Evolutionary conservation across 208 protist species (phyloP).

Genomic region (Tetramitus jugosus): DNA sequence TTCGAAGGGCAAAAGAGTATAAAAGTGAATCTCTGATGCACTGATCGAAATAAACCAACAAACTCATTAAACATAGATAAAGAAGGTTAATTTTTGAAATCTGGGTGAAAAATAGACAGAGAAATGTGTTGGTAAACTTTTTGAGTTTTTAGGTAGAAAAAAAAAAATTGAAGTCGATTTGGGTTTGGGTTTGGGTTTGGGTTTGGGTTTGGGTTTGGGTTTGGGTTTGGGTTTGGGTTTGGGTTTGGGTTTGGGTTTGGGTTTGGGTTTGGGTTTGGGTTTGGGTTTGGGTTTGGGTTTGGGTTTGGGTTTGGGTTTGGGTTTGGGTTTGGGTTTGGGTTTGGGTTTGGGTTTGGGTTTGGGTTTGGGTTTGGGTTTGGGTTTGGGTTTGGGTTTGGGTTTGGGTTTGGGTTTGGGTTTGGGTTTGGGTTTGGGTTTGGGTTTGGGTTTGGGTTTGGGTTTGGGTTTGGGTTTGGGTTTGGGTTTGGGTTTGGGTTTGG

Average conservation of each 20-base stretch:
- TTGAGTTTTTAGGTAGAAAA: no score
- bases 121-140: no score
- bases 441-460: constrained; percentile 46
- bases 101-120: no score
- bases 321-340: constrained; percentile 40
- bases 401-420: constrained; percentile 42
- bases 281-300: constrained; percentile 45
- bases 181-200: constrained; percentile 42
- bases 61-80: no score
- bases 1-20: no score
- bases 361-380: constrained; percentile 31
- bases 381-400: constrained; percentile 44
- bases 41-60: no score
- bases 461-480: constrained; percentile 47
- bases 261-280: constrained; percentile 36
- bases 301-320: constrained; percentile 45
- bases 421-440: constrained; percentile 42
- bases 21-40: no score
- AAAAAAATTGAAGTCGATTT: constrained; percentile 40
- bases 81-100: no score
- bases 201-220: constrained; percentile 40
- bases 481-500: constrained; percentile 35
- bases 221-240: constrained; percentile 24
- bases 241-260: constrained; percentile 45
- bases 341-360: constrained; percentile 41